Evolutionary conservation across 495 filamentous ascomycete genomes (phyloP), one percentile per base, ranked within the genome.

Genomic region (Hypoxylon intermedium): DNA sequence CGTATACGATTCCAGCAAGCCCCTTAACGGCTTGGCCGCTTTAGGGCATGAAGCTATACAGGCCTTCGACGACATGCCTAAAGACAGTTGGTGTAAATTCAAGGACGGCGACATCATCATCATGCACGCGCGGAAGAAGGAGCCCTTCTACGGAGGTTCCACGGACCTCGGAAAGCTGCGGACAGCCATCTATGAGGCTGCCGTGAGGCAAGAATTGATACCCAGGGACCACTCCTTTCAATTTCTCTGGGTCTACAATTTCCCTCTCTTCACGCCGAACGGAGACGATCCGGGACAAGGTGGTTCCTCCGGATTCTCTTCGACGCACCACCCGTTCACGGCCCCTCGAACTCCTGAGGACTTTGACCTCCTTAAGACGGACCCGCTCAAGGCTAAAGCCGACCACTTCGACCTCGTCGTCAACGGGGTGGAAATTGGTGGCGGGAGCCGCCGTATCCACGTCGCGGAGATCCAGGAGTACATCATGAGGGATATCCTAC

Each of bases 251-350:
- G 81, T 98, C 5, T 85, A 81, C 1, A 84, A 92, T 58, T 98
- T 98, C 72, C 94, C 94, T 5, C 85, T 98, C 46, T 98, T 98
- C 76, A 88, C 89, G 0, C 89, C 89, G 0, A 75, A 75, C 19
- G 70, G 75, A 26, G 84, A 82, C 31, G 83, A 84, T 23, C 89
- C 91, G 4, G 92, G 92, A 2, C 93, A 97, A 73, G 89, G 87
- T 23, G 93, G 92, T 13, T 69, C 75, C 9, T 85, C 93, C 0
- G 92, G 92, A 3, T 80, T 98, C 69, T 85, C 86, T 12, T 87
- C 94, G 5, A 97, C 93, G 0, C 94, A 98, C 63, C 94, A 98
- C 72, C 94, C 95, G 1, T 98, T 98, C 73, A 98, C 94, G 2
- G 89, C 95, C 0, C 94, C 95, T 0, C 85, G 88, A 48, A 81